Percentiles rank a stretch among this genome's conserved stretches.
These are phyloP conservation scores for Chaetomidium leptoderma DNA, from an alignment of 495 filamentous ascomycete species.

Conservation along the genomic window DNA sequence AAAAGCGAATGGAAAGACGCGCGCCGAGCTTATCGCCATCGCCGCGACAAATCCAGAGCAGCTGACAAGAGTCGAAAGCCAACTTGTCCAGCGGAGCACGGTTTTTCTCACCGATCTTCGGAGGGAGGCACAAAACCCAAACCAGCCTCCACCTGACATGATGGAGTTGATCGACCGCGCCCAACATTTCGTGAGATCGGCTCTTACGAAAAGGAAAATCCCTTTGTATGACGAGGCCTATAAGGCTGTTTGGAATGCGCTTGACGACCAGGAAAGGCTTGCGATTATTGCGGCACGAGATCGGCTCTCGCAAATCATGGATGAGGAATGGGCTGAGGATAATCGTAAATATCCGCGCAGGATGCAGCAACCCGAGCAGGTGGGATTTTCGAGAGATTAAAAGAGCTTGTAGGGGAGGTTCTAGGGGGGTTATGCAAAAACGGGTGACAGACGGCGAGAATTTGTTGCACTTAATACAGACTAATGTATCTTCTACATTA, in stretches of 20 bases:
- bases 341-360: slow-evolving; percentile 11
- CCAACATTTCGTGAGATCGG: background rate
- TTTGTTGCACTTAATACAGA: too few relatives aligned
- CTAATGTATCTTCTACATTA: too few relatives aligned
- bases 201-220: background rate
- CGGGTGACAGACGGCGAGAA: too few relatives aligned
- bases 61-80: slow-evolving; percentile 10
- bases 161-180: slow-evolving; percentile 9
- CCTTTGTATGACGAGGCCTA: slow-evolving; percentile 8
- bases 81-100: slow-evolving; percentile 4
- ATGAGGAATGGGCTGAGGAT: slow-evolving; percentile 11
- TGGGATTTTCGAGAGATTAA: slow-evolving; percentile 10
- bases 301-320: slow-evolving; percentile 9
- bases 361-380: slow-evolving; percentile 7
- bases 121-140: slow-evolving; percentile 16
- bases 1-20: slow-evolving; percentile 17
- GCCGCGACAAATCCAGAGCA: slow-evolving; percentile 15
- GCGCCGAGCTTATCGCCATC: slow-evolving; percentile 15
- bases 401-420: slow-evolving; percentile 6
- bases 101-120: slow-evolving; percentile 7
- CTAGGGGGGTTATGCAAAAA: slow-evolving; percentile 8
- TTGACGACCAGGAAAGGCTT: slow-evolving; percentile 17
- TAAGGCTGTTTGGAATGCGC: slow-evolving; percentile 12
- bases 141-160: slow-evolving; percentile 11
- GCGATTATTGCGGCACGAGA: slow-evolving; percentile 5